Evolutionary conservation across 78 protist species (phyloP), one percentile per base, ranked within the genome.

Genomic region (Dictyostelium purpureum): DNA sequence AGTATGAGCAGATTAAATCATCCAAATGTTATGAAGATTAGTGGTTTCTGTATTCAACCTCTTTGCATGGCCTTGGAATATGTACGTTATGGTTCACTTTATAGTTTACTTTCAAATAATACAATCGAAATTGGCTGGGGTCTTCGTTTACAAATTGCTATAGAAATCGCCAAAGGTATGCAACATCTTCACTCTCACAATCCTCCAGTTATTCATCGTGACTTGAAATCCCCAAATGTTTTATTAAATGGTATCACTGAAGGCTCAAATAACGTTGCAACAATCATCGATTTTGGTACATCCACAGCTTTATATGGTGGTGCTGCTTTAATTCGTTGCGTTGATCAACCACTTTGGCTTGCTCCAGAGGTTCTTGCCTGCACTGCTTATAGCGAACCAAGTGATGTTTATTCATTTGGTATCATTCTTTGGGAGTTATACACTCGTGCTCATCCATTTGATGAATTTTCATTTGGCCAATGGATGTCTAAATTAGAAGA

Each of bases 151-250:
- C 75, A 81, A 78, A 88, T 96, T n/a, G 97, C 97, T 7, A 40
- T 33, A 24, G 97, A 95, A 74, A 89, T 90, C 24, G 97, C 96
- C 12, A 70, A 77, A 54, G 98, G 96, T 28, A 97, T 97, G 98
- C 89, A 51, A 42, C 96, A 93, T 87, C 94, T 97, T 33, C 98
- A 97, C 35, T 42, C 88, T 21, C 87, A 78, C 16, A 61, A 56
- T 14, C 98, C 97, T 18, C 89, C 93, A 0, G 73, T 96, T 3
- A 71, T 96, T 26, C 98, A 96, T 70, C 67, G 96, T 14, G 98
- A 96, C 69, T 93, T 96, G 21, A 96, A 96, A 75, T 57, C 89
- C 9, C 93, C 91, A 28, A 96, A 96, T 73, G 77, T 96, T 24
- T 88, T 96, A 26, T 43, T 95, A 89, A 77, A 52, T 42, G 74